Evolutionary conservation across 352 stramenopile species (phyloP), one percentile per base, ranked within the genome.

Genomic region (Phytophthora pistaciae): DNA sequence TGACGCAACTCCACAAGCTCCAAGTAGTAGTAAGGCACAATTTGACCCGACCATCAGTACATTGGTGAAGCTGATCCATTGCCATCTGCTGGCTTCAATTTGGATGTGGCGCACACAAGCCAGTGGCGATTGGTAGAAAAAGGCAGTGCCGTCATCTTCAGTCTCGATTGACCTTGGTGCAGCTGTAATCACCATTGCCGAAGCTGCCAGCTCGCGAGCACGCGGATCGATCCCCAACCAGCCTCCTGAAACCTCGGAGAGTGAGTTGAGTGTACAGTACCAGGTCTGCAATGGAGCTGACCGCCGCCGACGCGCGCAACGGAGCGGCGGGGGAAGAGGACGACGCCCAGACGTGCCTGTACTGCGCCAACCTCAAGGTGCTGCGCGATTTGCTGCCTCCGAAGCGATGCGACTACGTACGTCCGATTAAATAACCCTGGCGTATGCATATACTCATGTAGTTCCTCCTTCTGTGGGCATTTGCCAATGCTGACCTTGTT

Each of bases 381-480:
- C 64, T 90, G 60, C 79, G 79, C 50, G 79, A 84, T 27, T 67
- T 90, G 33, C 61, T 90, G 50, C 77, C 82, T 42, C 75, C 78
- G 55, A 87, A 88, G 70, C 75, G 81, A 59, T 90, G 82, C 59
- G 78, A 90, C 64, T 90, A 90, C 56, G 80, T 88, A 74, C 52
- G 79, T 80, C 7, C 18, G 9, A 18, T n/a, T 0, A n/a, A 49
- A 10, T 21, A 10, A 7, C 14, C 18, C 20, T 53, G 5, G 29
- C 27, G 13, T 55, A 21, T 36, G 21, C 7, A 40, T 40, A 11
- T 1, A 11, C 29, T 33, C 29, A 33, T 44, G 36, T 18, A 44
- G 13, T 44, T 56, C 16, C 18, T 16, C 31, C 27, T 67, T 10
- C 20, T 65, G 31, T 42, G n/a, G 10, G 0, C 11, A 5, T 5